phyloP scores from a whole-genome alignment of 768 basidiomycete species.

The Xerocomus brunneocitrinus region DNA sequence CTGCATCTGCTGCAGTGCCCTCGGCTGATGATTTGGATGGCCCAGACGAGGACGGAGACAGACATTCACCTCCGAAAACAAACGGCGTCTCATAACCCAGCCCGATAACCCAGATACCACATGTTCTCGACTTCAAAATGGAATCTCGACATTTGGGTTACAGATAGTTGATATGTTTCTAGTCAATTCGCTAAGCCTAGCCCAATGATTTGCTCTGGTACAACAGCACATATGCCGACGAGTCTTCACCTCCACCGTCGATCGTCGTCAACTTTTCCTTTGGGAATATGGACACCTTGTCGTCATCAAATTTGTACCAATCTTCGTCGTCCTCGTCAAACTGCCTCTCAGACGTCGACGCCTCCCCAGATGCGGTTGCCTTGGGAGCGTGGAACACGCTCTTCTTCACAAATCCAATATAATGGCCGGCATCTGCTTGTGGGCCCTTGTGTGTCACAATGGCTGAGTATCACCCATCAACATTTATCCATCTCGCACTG shows the following conservation, averaged over 20 bases:
- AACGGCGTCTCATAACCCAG: conserved; percentile 23
- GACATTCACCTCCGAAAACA: conserved; percentile 14
- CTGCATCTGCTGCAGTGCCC: conserved; percentile 67
- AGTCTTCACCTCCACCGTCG: conserved; percentile 91
- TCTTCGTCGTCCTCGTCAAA: conserved; percentile 63
- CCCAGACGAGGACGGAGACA: conserved; percentile 29
- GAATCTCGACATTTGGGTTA: conserved; percentile 9
- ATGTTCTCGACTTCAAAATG: neutral
- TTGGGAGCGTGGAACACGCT: conserved; percentile 50
- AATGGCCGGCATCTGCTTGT: conserved; percentile 92
- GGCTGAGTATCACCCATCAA: conserved; percentile 40
- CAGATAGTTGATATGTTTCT: conserved; percentile 16
- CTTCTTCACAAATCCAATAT: conserved; percentile 89
- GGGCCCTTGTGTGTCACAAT: conserved; percentile 98
- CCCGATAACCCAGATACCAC: conserved; percentile 1
- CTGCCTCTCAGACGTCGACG: conserved; percentile 13
- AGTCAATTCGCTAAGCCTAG: conserved; percentile 13
- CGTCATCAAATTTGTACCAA: conserved; percentile 97
- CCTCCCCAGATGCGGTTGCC: conserved; percentile 3
- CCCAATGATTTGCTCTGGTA: conserved; percentile 63
- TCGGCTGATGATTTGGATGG: conserved; percentile 64
- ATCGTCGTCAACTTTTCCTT: conserved; percentile 78
- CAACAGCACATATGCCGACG: conserved; percentile 83
- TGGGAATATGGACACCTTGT: conserved; percentile 84
- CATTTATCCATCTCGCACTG: neutral